A percentile compares a stretch with the other conserved stretches of the same genome.
Evolutionary conservation across 306 rosid genomes (phyloP).

Genomic region (Coriaria nepalensis): DNA sequence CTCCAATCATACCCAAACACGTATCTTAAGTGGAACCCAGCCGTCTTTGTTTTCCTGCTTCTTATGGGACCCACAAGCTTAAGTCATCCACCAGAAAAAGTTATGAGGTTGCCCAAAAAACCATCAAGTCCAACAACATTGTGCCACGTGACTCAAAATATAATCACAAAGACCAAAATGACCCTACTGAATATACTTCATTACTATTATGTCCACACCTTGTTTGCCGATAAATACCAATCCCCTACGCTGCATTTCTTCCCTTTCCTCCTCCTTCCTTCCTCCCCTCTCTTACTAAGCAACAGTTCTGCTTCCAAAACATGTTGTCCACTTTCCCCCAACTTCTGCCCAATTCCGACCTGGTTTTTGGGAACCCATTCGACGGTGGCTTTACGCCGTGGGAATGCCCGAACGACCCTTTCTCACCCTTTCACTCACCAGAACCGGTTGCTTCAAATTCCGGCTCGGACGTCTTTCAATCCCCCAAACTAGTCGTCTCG

Average conservation of each 20-base stretch:
- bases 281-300: slow-evolving; percentile 10
- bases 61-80: slow-evolving; percentile 20
- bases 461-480: slow-evolving; percentile 13
- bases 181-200: slow-evolving; percentile 1
- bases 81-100: slow-evolving; percentile 21
- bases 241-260: slow-evolving; percentile 37
- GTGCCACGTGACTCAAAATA: slow-evolving; percentile 79
- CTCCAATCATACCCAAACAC: neutral
- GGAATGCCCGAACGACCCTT: slow-evolving; percentile 25
- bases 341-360: slow-evolving; percentile 17
- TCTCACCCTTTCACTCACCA: slow-evolving; percentile 9
- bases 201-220: slow-evolving; percentile 8
- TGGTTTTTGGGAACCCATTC: slow-evolving; percentile 22
- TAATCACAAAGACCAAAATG: slow-evolving; percentile 7
- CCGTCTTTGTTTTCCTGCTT: slow-evolving; percentile 1
- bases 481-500: slow-evolving; percentile 8
- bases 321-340: slow-evolving; percentile 22
- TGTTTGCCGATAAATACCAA: slow-evolving; percentile 27
- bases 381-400: slow-evolving; percentile 33
- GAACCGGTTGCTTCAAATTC: slow-evolving; percentile 26
- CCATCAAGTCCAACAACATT: slow-evolving; percentile 15
- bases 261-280: slow-evolving; percentile 54
- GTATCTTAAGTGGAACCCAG: slow-evolving; percentile 15
- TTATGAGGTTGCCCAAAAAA: slow-evolving; percentile 3
- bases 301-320: slow-evolving; percentile 21